Base-by-base conservation (phyloP, 2,329 filamentous ascomycete genomes). In the Botrytis aclada region DNA sequence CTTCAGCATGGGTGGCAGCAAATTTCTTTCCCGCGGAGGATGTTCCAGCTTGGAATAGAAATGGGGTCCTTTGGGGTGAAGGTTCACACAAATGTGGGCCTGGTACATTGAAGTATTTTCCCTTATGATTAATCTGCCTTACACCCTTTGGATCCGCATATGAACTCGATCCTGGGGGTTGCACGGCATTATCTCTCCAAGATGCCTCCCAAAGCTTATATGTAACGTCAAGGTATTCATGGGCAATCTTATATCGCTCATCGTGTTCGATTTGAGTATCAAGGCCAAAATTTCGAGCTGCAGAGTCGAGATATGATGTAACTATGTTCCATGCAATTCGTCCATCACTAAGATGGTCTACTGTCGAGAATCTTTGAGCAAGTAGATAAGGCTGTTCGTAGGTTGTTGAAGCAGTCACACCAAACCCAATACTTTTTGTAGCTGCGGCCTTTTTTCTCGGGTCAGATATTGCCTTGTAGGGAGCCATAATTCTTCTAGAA, bases 1-100 rank as follows among this genome's bases (percentile, higher is more conserved):
- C 90, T 78, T 93, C 91, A 0, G 91, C 91, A 78, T 93, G 90
- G 76, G 90, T 87, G 0, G 90, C 89, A 0, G 90, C 90, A 76
- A 93, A 93, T 0, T 83, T 81, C 80, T 90, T 92, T 1, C 91
- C 91, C 0, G 90, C 86, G 63, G 85, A 87, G 0, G 88, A 91
- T 0, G 90, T 90, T 0, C 91, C 91, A 0, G 91, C 91, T 80
- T 93, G 91, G 4, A 93, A 78, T 12, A 79, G 60, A 32, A 78
- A 77, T 12, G 78, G 78, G 1, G 78, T 78, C 39, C 78, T 69
- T 56, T 79, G 77, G 34, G 72, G 75, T 82, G 75, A 76, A 18
- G 77, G 77, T 69, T 92, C 86, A 72, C 88, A 89, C 76, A 92
- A 86, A 75, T 92, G 89, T 37, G 89, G 89, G 0, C 90, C 90